A percentile compares a stretch with the other conserved stretches of the same genome.
phyloP scores from a whole-genome alignment of 1,139 yeast species.

The Zygoascus sp. region DNA sequence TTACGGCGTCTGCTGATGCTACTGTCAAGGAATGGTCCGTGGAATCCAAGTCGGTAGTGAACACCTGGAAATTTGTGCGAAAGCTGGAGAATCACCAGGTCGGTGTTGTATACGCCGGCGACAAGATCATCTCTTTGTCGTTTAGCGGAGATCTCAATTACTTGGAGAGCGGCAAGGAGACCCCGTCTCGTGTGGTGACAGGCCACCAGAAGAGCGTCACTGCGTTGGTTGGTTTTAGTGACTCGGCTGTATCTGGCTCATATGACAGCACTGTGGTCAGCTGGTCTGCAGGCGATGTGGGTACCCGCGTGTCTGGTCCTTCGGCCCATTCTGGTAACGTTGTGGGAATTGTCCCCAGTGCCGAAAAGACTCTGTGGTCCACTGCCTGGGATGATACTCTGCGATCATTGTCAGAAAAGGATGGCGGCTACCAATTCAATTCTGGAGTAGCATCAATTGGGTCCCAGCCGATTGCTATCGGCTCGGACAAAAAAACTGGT shows the following conservation, averaged over 20 bases:
- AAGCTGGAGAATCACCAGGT: constrained; percentile 64
- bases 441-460: constrained; percentile 37
- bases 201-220: constrained; percentile 89
- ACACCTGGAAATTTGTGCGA: constrained; percentile 30
- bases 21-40: constrained; percentile 62
- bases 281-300: constrained; percentile 47
- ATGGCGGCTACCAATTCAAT: constrained; percentile 25
- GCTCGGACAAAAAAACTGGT: constrained; percentile 29
- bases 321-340: constrained; percentile 26
- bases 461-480: constrained; percentile 62
- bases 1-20: constrained; percentile 82
- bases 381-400: constrained; percentile 90
- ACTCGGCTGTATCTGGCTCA: constrained; percentile 56
- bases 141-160: constrained; percentile 67
- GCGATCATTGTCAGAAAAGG: constrained; percentile 39
- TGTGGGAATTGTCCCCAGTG: constrained; percentile 36
- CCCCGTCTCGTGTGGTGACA: constrained; percentile 45
- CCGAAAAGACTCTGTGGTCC: constrained; percentile 41
- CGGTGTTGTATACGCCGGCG: constrained; percentile 67
- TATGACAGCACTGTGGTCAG: constrained; percentile 70
- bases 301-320: constrained; percentile 10
- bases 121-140: constrained; percentile 61
- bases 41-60: constrained; percentile 26
- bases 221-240: constrained; percentile 40
- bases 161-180: constrained; percentile 38